A percentile compares a stretch with the other conserved stretches of the same genome.
Evolutionary conservation across 2,329 filamentous ascomycete genomes (phyloP).

Genomic region (Ophiostoma ips): DNA sequence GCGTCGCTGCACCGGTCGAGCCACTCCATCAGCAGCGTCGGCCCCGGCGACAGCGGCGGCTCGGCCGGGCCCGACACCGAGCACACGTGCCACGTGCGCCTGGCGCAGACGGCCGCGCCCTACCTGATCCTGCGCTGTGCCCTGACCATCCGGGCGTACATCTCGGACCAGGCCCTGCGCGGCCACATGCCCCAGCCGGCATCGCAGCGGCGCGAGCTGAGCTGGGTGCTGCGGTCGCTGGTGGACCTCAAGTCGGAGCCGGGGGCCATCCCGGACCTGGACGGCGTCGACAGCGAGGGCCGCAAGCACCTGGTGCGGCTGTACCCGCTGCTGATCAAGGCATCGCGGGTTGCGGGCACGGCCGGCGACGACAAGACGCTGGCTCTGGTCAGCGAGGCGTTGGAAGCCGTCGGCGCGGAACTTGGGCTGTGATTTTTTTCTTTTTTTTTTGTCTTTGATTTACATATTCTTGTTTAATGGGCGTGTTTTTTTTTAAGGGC

Average conservation of each 20-base stretch:
- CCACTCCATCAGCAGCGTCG: slow-evolving; percentile 19
- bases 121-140: slow-evolving; percentile 73
- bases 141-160: slow-evolving; percentile 67
- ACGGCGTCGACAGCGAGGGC: slow-evolving; percentile 38
- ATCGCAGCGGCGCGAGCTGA: slow-evolving; percentile 63
- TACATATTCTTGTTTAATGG: background rate
- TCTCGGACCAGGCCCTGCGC: slow-evolving; percentile 80
- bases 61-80: slow-evolving; percentile 16
- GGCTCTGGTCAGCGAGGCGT: slow-evolving; percentile 40
- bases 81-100: slow-evolving; percentile 33
- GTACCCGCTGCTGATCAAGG: slow-evolving; percentile 62
- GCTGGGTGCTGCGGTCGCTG: slow-evolving; percentile 55
- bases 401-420: slow-evolving; percentile 49
- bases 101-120: slow-evolving; percentile 64
- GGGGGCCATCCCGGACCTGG: slow-evolving; percentile 47
- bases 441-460: background rate
- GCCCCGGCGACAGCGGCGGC: slow-evolving; percentile 12
- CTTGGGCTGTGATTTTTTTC: slow-evolving; percentile 22
- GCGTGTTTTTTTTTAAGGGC: too few relatives aligned
- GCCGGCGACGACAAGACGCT: slow-evolving; percentile 48
- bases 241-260: slow-evolving; percentile 55
- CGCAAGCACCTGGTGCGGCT: slow-evolving; percentile 68
- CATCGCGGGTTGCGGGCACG: slow-evolving; percentile 41
- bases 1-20: slow-evolving; percentile 23
- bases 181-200: slow-evolving; percentile 81